Conservation (phyloP, 345 rosid species). For the sweet orange (Citrus sinensis) region DNA sequence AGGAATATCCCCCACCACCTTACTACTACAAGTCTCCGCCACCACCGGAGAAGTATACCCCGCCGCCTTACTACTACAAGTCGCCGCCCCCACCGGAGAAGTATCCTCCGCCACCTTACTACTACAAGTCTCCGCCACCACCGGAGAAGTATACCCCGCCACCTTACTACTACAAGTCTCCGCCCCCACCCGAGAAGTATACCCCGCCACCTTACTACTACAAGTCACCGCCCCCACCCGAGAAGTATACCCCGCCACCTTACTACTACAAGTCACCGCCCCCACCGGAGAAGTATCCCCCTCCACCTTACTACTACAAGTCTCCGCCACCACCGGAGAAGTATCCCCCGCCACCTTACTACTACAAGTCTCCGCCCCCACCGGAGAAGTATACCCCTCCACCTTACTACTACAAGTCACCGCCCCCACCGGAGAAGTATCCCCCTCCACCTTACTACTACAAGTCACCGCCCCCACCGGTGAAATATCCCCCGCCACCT, state of each 20-base stretch:
- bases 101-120: background rate
- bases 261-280: slow-evolving; percentile 15
- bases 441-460: background rate
- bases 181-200: background rate
- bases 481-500: background rate
- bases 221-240: slow-evolving; percentile 1
- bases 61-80: slow-evolving; percentile 8
- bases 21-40: slow-evolving; percentile 12
- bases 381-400: background rate
- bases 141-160: background rate
- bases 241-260: background rate
- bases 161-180: background rate
- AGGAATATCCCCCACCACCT: slow-evolving; percentile 6
- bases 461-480: rapidly evolving
- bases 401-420: slow-evolving; percentile 1
- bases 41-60: slow-evolving; percentile 2
- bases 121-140: slow-evolving; percentile 6
- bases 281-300: background rate
- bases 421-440: background rate
- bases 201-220: background rate
- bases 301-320: background rate
- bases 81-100: background rate
- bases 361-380: background rate
- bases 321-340: slow-evolving; percentile 6
- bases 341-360: background rate